A percentile compares a stretch with the other conserved stretches of the same genome.
These are phyloP conservation scores for Albifimbria verrucaria DNA, from an alignment of 2,329 filamentous ascomycete species.

Conservation along the genomic window DNA sequence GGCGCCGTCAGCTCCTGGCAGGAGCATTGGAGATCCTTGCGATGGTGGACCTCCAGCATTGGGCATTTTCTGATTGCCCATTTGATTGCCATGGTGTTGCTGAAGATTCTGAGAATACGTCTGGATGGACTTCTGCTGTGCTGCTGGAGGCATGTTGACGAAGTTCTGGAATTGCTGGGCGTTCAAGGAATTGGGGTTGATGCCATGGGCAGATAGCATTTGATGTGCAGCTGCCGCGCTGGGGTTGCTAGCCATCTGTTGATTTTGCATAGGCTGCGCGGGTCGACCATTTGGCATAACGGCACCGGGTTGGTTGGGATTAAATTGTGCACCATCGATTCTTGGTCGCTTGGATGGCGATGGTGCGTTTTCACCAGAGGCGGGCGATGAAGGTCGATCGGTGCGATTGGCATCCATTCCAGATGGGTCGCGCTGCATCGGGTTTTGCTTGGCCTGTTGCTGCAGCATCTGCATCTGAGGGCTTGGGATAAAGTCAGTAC, in stretches of 20 bases:
- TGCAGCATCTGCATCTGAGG: conserved; percentile 71
- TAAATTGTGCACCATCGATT: conserved; percentile 68
- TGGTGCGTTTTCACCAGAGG: conserved; percentile 79
- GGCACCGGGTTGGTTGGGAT: conserved; percentile 59
- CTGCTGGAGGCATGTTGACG: conserved; percentile 50
- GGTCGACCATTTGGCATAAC: conserved; percentile 76
- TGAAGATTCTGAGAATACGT: conserved; percentile 83
- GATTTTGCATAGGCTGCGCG: conserved; percentile 66
- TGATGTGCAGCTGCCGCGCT: conserved; percentile 52
- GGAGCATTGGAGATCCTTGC: conserved; percentile 82
- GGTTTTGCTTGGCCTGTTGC: conserved; percentile 67
- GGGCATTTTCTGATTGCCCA: conserved; percentile 77
- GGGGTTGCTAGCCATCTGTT: conserved; percentile 58
- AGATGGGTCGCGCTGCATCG: conserved; percentile 86
- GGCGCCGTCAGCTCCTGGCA: conserved; percentile 64
- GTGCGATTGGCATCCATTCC: conserved; percentile 77
- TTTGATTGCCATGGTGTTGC: conserved; percentile 76
- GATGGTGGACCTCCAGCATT: conserved; percentile 67
- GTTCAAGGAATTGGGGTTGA: conserved; percentile 72
- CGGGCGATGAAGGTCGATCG: conserved; percentile 76
- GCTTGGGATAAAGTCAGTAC: conserved; percentile 30
- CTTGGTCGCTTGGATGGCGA: conserved; percentile 90
- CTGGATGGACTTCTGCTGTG: conserved; percentile 80
- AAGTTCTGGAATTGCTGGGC: conserved; percentile 71
- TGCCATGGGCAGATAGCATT: conserved; percentile 65